phyloP scores from a whole-genome alignment of 2,329 filamentous ascomycete genomes.

The Septoria petroselini region DNA sequence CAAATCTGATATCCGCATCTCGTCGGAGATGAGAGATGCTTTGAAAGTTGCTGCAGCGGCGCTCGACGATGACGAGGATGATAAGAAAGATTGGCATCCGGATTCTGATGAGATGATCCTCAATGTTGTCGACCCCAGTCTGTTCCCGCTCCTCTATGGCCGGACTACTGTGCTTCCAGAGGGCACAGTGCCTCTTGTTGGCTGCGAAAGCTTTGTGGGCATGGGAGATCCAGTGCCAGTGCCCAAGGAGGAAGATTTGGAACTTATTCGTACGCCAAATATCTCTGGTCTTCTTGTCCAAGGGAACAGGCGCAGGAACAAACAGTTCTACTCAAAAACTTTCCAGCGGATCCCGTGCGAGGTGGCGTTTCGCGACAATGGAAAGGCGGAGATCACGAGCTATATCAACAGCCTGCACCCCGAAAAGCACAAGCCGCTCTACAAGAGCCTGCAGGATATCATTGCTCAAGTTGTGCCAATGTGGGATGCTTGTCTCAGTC shows the following conservation, averaged over 20 bases:
- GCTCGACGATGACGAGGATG: slow-evolving; percentile 48
- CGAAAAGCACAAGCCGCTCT: slow-evolving; percentile 23
- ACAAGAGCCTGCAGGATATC: slow-evolving; percentile 29
- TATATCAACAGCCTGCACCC: slow-evolving; percentile 38
- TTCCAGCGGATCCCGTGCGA: slow-evolving; percentile 37
- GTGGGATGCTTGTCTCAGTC: slow-evolving; percentile 29
- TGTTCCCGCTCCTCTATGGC: slow-evolving; percentile 60
- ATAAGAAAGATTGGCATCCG: slow-evolving; percentile 57
- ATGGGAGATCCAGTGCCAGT: slow-evolving; percentile 32
- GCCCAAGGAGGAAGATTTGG: slow-evolving; percentile 14
- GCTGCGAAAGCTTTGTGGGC: slow-evolving; percentile 36
- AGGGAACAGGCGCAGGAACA: too few species aligned
- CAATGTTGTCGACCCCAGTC: slow-evolving; percentile 62
- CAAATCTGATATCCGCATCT: slow-evolving; percentile 54
- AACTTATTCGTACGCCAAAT: slow-evolving; percentile 7
- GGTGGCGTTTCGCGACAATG: slow-evolving; percentile 20
- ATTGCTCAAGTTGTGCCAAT: slow-evolving; percentile 30
- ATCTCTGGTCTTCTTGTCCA: background rate
- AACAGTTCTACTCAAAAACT: slow-evolving; percentile 23
- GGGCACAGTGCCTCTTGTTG: slow-evolving; percentile 32
- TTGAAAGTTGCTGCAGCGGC: slow-evolving; percentile 46
- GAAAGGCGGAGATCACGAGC: slow-evolving; percentile 26
- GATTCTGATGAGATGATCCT: slow-evolving; percentile 56
- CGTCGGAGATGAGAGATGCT: slow-evolving; percentile 38
- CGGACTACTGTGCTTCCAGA: slow-evolving; percentile 43